Conservation (phyloP, 2,329 filamentous ascomycete genomes). For the Alternaria longipes region DNA sequence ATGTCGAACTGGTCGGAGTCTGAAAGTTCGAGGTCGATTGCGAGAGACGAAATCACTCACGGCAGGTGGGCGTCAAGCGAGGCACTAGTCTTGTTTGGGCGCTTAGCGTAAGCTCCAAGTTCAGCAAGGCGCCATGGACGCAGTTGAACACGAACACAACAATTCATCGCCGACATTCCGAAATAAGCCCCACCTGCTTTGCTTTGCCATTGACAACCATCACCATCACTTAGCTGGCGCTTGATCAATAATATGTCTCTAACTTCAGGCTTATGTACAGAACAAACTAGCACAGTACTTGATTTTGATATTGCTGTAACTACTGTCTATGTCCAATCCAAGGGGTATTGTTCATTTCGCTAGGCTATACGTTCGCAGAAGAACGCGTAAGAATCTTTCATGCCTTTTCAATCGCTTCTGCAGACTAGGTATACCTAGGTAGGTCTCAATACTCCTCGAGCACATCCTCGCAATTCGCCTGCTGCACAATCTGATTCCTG, state of each 20-base stretch:
- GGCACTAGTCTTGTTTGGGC: slow-evolving; percentile 1
- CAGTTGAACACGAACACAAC: not conserved
- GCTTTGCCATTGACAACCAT: not conserved
- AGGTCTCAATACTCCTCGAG: not conserved
- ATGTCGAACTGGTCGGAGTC: slow-evolving; percentile 40
- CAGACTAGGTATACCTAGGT: too few species aligned
- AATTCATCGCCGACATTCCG: not conserved
- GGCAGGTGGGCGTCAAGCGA: slow-evolving; percentile 16
- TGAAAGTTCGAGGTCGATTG: slow-evolving; percentile 24
- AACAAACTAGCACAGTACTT: not conserved
- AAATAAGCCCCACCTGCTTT: not conserved
- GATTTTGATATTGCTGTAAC: not conserved
- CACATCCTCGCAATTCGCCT: slow-evolving; percentile 22
- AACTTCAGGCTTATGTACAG: not conserved
- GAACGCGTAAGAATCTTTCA: not conserved
- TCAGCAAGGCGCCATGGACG: not conserved
- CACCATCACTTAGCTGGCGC: not conserved
- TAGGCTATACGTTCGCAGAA: not conserved
- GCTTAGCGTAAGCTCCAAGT: not conserved
- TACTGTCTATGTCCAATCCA: not conserved
- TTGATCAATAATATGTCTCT: not conserved
- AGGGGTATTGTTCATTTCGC: not conserved
- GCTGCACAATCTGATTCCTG: slow-evolving; percentile 2
- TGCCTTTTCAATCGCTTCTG: too few species aligned
- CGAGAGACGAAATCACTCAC: slow-evolving; percentile 1